Evolutionary conservation across 2,329 filamentous ascomycete species (phyloP), one percentile per base, ranked within the genome.

Genomic region (Talaromyces sp.): DNA sequence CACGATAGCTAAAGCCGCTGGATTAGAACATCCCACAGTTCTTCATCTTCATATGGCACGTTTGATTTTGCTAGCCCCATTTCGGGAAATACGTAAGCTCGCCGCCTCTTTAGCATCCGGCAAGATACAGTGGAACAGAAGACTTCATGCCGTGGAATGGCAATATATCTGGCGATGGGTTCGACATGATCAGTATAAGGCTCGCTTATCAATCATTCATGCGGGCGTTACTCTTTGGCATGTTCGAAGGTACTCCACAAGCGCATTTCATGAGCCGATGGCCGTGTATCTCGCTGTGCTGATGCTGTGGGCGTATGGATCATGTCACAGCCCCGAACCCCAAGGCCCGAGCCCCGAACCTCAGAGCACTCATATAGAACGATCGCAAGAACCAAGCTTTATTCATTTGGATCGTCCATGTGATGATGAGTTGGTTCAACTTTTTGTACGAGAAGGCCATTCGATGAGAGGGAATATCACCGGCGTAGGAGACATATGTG

Each of bases 401-500:
- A 80, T 84, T 33, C 75, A 80, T 16, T 69, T 85, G 0, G 82
- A 85, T 51, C 72, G 81, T 9, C 82, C 82, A 0, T 77, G 77
- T 2, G 81, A 84, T 55, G 82, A 85, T 61, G 82, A 84, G 58
- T 72, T 84, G 44, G 81, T 83, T 1, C 82, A 85, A 58, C 66
- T 78, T 1, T 85, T 81, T 62, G 80, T 85, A 0, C 70, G 76
- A 10, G 70, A 75, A 14, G 82, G 82, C 0, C 69, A 76, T 27
- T 69, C 60, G 3, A 82, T 85, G 76, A 72, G 70, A 16, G 80
- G 76, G 0, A 75, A 79, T 54, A 72, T 84, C 8, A 77, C 74
- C 8, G 80, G 79, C 3, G 79, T 84, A 1, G 82, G 82, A 0
- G 77, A 83, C 59, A 67, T 83, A 4, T 79, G 73, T 58, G 63